These are phyloP conservation scores for Mucor mucedo DNA, from an alignment of 371 early-diverging fungal species.

Conservation along the genomic window DNA sequence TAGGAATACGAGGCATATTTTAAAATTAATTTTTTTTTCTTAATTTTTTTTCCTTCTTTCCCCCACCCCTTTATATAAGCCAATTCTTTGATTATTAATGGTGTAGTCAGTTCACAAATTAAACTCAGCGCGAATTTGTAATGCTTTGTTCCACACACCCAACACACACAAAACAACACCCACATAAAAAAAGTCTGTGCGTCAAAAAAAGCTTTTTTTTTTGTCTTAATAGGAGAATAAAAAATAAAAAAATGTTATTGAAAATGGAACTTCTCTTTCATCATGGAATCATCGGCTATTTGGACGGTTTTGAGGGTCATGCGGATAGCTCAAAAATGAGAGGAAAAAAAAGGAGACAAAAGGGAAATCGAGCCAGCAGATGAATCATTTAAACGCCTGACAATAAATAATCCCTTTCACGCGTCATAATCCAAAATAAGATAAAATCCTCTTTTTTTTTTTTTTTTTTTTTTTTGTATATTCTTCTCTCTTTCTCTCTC, in stretches of 20 bases:
- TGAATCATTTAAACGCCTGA: slow-evolving; percentile 11
- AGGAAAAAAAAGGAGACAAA: not conserved
- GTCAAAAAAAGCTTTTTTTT: slow-evolving; percentile 1
- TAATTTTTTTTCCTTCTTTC: not conserved
- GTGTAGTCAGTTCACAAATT: no score
- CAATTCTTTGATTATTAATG: not conserved
- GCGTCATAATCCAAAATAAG: slow-evolving; percentile 26
- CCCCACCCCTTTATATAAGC: not conserved
- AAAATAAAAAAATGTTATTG: not conserved
- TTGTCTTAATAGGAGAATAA: not conserved
- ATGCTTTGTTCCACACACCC: no score
- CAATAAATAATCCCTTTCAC: slow-evolving; percentile 13
- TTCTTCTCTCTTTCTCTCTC: slow-evolving; percentile 2
- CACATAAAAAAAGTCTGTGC: slow-evolving; percentile 14
- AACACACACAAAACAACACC: not conserved
- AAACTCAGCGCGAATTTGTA: no score
- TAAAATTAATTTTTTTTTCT: not conserved
- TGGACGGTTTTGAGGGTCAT: slow-evolving; percentile 19
- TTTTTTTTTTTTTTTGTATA: no score
- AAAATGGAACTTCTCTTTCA: no score
- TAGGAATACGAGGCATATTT: slow-evolving; percentile 26
- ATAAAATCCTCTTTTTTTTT: slow-evolving; percentile 9
- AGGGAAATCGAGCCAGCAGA: slow-evolving; percentile 13
- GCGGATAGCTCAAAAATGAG: slow-evolving; percentile 7
- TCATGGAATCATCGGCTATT: slow-evolving; percentile 8